Percentiles rank a stretch among this genome's conserved stretches.
Evolutionary conservation across 352 stramenopile species (phyloP).

Genomic region (Phytophthora citrophthora): DNA sequence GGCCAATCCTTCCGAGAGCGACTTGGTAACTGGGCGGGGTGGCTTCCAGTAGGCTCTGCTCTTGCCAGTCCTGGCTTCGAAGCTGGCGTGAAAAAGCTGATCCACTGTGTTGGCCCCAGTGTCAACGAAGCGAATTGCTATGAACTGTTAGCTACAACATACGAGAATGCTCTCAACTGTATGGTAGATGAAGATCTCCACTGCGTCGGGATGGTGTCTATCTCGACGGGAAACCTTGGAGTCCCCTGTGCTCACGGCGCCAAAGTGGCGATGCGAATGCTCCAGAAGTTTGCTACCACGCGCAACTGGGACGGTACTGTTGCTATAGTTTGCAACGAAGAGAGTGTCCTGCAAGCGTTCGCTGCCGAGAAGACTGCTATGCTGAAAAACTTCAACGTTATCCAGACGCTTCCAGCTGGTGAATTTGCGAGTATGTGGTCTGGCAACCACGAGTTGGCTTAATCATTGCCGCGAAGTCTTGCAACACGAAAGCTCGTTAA

Average conservation of each 20-base stretch:
- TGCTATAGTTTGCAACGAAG: constrained; percentile 49
- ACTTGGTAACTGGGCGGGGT: background rate
- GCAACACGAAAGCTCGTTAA: too few species aligned
- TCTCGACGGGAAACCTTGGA: constrained; percentile 62
- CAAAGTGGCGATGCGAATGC: constrained; percentile 37
- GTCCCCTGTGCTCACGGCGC: constrained; percentile 36
- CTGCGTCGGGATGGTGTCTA: constrained; percentile 64
- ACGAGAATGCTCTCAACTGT: constrained; percentile 45
- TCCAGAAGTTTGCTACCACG: constrained; percentile 46
- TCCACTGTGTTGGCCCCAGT: constrained; percentile 62
- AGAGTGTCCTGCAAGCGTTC: constrained; percentile 39
- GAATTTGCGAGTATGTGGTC: background rate
- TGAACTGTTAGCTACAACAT: constrained; percentile 45
- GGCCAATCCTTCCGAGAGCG: constrained; percentile 33
- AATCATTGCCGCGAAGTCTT: too few species aligned
- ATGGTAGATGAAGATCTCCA: constrained; percentile 44
- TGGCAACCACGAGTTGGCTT: too few species aligned
- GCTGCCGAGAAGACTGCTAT: constrained; percentile 16
- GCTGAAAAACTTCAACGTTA: constrained; percentile 43
- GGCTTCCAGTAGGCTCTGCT: constrained; percentile 37
- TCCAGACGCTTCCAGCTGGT: constrained; percentile 18
- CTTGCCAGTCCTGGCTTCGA: constrained; percentile 58
- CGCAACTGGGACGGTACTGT: constrained; percentile 47
- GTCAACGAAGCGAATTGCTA: constrained; percentile 39
- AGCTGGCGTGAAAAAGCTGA: constrained; percentile 49